A percentile compares a stretch with the other conserved stretches of the same genome.
Conservation (phyloP, 108 stramenopile genomes). For the Pseudonitzschia multistriata region DNA sequence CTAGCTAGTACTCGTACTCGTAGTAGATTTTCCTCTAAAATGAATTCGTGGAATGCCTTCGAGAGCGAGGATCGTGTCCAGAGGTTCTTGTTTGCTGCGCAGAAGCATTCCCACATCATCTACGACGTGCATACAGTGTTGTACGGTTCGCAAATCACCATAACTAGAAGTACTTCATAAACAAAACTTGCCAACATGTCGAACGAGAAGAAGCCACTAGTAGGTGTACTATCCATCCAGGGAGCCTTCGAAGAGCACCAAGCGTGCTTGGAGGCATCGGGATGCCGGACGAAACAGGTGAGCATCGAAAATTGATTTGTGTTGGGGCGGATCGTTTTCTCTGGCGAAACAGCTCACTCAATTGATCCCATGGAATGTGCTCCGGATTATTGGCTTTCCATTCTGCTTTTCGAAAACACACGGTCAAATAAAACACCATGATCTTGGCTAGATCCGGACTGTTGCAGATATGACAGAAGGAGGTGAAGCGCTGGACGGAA, state of each 20-base stretch:
- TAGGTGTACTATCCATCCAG: slow-evolving; percentile 92
- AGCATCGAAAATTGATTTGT: not conserved
- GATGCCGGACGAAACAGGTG: slow-evolving; percentile 55
- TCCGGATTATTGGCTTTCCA: not conserved
- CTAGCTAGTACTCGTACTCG: too few relatives aligned
- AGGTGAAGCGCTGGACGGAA: slow-evolving; percentile 69
- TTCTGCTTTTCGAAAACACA: slow-evolving; percentile 9
- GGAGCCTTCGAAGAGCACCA: slow-evolving; percentile 97
- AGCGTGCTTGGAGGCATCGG: slow-evolving; percentile 63
- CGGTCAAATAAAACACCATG: too few relatives aligned
- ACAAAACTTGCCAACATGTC: not conserved
- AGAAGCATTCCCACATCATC: too few relatives aligned
- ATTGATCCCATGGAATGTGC: not conserved
- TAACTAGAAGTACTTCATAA: too few relatives aligned
- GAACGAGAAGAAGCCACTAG: slow-evolving; percentile 34
- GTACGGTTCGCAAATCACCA: too few relatives aligned
- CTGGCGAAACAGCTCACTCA: not conserved
- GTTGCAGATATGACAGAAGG: slow-evolving; percentile 60
- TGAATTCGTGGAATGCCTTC: too few relatives aligned
- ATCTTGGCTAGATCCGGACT: slow-evolving; percentile 66
- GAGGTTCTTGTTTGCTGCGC: too few relatives aligned
- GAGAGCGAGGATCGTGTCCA: too few relatives aligned
- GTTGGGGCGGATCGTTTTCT: not conserved
- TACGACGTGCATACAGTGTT: too few relatives aligned
- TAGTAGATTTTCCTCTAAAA: too few relatives aligned